phyloP scores from a whole-genome alignment of 106 monocot species.

The Apostasia shenzhenica region DNA sequence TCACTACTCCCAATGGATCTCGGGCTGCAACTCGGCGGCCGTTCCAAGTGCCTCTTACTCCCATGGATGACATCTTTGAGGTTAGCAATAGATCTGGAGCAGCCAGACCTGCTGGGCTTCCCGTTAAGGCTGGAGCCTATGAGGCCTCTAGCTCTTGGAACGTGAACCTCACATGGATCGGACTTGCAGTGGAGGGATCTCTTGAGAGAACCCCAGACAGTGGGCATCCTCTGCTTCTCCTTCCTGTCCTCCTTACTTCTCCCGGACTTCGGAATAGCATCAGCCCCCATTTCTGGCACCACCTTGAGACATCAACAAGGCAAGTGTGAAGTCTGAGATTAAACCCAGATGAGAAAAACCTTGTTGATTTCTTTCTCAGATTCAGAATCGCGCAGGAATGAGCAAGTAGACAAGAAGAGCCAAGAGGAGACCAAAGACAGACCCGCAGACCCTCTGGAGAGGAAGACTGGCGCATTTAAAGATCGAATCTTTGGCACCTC shows the following conservation, averaged over 20 bases:
- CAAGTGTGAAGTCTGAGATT: not conserved
- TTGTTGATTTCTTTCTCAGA: not conserved
- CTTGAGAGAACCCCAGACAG: conserved; percentile 81
- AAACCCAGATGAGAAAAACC: not conserved
- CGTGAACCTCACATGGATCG: conserved; percentile 79
- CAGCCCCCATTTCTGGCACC: not conserved
- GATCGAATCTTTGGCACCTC: conserved; percentile 20
- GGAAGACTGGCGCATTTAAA: not conserved
- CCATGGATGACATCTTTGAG: conserved; percentile 85
- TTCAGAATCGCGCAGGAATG: conserved; percentile 3
- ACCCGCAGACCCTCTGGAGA: not conserved
- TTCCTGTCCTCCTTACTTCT: conserved; percentile 13
- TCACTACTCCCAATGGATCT: conserved; percentile 86
- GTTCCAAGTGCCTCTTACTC: conserved; percentile 64
- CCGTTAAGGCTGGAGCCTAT: conserved; percentile 39
- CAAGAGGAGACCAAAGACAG: not conserved
- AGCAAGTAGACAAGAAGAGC: conserved; percentile 7
- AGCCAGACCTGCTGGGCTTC: conserved; percentile 54
- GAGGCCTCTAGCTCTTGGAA: conserved; percentile 42
- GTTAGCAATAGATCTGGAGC: conserved; percentile 83
- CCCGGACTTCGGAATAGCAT: not conserved
- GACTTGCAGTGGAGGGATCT: conserved; percentile 91
- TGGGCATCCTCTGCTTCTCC: conserved; percentile 41
- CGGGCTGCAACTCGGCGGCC: conserved; percentile 73
- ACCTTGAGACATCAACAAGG: conserved; percentile 1